Conservation (phyloP, 2,329 filamentous ascomycete genomes). For the Cladorrhinum sp. region DNA sequence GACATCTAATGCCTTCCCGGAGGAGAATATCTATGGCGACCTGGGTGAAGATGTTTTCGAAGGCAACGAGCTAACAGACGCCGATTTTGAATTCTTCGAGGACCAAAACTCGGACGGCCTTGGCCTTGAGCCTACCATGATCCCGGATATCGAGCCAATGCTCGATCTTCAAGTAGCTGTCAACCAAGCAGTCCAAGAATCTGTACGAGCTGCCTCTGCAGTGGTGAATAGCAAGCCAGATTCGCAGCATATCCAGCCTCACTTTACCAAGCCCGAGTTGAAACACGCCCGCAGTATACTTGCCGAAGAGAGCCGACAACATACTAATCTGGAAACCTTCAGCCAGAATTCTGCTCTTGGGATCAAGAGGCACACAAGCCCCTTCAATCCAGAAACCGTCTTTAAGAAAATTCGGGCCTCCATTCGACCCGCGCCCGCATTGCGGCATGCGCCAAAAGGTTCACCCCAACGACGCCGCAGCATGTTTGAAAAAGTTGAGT, state of each 20-base stretch:
- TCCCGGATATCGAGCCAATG: constrained; percentile 31
- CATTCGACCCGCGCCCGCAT: constrained; percentile 32
- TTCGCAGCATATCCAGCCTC: constrained; percentile 27
- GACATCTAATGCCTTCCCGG: constrained; percentile 40
- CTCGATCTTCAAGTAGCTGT: constrained; percentile 20
- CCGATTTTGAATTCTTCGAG: constrained; percentile 75
- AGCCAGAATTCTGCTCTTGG: constrained; percentile 26
- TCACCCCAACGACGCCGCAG: constrained; percentile 39
- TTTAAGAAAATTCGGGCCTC: constrained; percentile 57
- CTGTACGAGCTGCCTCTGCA: neutral
- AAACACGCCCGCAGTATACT: constrained; percentile 56
- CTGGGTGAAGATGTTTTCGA: constrained; percentile 68
- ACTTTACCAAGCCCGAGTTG: constrained; percentile 59
- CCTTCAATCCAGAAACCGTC: constrained; percentile 56
- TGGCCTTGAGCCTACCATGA: constrained; percentile 37
- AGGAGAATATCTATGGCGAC: constrained; percentile 65
- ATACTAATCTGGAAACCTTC: constrained; percentile 31
- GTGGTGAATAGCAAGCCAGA: constrained; percentile 10
- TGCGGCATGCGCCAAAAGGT: constrained; percentile 24
- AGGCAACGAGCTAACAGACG: constrained; percentile 74
- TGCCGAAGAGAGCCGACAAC: constrained; percentile 39
- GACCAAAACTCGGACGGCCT: constrained; percentile 55
- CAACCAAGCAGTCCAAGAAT: constrained; percentile 9
- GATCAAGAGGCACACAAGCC: constrained; percentile 53
- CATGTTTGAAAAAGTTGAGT: constrained; percentile 54